Percentiles rank a stretch among this genome's conserved stretches.
These are phyloP conservation scores for Curvularia sp. DNA, from an alignment of 2,329 filamentous ascomycete species.

Conservation along the genomic window DNA sequence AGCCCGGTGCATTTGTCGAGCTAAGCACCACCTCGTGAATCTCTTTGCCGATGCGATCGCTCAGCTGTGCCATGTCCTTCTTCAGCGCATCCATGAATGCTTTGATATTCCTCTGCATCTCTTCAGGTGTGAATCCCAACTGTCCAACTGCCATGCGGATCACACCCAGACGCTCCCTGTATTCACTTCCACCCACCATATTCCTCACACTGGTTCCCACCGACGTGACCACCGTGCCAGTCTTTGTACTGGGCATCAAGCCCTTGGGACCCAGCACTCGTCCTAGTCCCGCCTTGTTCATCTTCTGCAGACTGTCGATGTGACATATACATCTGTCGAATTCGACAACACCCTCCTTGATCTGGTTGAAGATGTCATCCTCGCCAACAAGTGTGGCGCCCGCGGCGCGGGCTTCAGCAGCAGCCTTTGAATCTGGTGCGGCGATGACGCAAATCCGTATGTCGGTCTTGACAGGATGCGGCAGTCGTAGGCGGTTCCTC, in stretches of 20 bases:
- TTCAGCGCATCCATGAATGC: conserved; percentile 77
- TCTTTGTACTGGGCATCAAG: conserved; percentile 89
- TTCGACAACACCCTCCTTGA: conserved; percentile 77
- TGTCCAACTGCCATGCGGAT: conserved; percentile 91
- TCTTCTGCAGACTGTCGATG: conserved; percentile 73
- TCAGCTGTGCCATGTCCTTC: conserved; percentile 73
- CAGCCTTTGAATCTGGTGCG: conserved; percentile 77
- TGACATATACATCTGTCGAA: conserved; percentile 94
- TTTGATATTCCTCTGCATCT: conserved; percentile 85
- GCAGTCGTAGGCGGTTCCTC: conserved; percentile 85
- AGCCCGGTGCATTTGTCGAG: conserved; percentile 84
- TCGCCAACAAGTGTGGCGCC: conserved; percentile 87
- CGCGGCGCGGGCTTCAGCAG: conserved; percentile 74
- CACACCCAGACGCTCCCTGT: conserved; percentile 84
- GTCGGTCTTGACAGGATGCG: conserved; percentile 88
- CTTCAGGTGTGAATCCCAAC: conserved; percentile 84
- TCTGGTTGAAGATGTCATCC: conserved; percentile 80
- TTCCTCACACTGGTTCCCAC: conserved; percentile 77
- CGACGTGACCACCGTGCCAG: conserved; percentile 86
- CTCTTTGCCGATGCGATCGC: conserved; percentile 72
- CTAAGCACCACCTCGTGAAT: conserved; percentile 81
- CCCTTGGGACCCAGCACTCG: conserved; percentile 85
- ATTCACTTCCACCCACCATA: conserved; percentile 83
- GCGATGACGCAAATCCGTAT: conserved; percentile 89
- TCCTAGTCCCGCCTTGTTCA: conserved; percentile 83